phyloP scores from a whole-genome alignment of 257 asterid genomes.

The Solanum virginianum region DNA sequence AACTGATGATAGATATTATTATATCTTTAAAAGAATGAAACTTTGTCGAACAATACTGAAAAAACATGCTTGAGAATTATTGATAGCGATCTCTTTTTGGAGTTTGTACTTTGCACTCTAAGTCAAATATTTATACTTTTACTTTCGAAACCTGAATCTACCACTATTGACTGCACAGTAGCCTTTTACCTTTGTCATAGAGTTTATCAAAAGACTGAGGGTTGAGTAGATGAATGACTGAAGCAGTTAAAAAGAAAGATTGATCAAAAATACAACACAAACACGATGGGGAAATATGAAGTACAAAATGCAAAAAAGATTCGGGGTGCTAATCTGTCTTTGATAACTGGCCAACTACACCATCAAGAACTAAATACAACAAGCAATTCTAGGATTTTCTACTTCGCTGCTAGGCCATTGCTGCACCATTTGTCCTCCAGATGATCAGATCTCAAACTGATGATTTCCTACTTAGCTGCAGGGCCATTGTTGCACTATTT shows the following conservation, averaged over 20 bases:
- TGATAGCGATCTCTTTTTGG: too few relatives aligned
- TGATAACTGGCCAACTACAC: not conserved
- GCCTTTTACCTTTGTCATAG: not conserved
- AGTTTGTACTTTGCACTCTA: too few relatives aligned
- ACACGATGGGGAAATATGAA: not conserved
- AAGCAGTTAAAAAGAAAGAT: not conserved
- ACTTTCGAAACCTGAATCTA: too few relatives aligned
- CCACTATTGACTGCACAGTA: not conserved
- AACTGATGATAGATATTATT: too few relatives aligned
- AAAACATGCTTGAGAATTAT: too few relatives aligned
- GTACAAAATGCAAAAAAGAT: not conserved
- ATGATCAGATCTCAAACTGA: not conserved
- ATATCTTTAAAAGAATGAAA: too few relatives aligned
- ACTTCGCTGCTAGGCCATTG: too few relatives aligned
- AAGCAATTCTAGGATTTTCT: not conserved
- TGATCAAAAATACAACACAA: not conserved
- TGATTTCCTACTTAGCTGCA: too few relatives aligned
- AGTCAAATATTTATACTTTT: too few relatives aligned
- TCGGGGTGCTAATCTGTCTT: not conserved
- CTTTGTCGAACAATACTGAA: too few relatives aligned
- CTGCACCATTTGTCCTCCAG: too few relatives aligned
- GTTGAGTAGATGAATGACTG: not conserved
- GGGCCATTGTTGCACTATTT: too few relatives aligned
- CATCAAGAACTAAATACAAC: not conserved
- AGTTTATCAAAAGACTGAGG: not conserved